Percentiles rank a stretch among this genome's conserved stretches.
phyloP scores from a whole-genome alignment of 345 rosid species.

The Eucalyptus guilfoylei region DNA sequence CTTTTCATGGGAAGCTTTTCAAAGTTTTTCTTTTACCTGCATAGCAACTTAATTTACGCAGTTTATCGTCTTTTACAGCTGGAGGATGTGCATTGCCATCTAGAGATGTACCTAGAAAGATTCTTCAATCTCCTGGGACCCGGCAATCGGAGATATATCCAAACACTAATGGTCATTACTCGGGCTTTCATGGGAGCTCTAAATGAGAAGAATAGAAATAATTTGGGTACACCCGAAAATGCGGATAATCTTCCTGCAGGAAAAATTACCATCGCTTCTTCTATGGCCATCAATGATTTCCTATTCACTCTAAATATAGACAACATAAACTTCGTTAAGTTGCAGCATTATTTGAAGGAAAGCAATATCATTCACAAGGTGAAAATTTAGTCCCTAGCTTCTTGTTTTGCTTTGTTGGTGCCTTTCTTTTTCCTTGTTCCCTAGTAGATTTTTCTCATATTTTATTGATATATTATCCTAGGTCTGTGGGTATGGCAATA shows the following conservation, averaged over 20 bases:
- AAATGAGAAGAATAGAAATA: conserved; percentile 15
- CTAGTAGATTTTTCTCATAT: neutral
- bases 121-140: conserved; percentile 63
- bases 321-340: conserved; percentile 79
- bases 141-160: conserved; percentile 91
- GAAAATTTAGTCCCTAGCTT: neutral
- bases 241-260: conserved; percentile 11
- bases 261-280: conserved; percentile 22
- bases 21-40: neutral
- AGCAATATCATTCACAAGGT: conserved; percentile 92
- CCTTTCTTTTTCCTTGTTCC: neutral
- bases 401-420: neutral
- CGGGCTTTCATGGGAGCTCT: conserved; percentile 54
- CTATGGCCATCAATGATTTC: conserved; percentile 80
- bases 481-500: conserved; percentile 80
- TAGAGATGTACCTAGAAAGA: conserved; percentile 63
- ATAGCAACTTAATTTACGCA: neutral
- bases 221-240: conserved; percentile 9
- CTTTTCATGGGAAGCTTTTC: neutral
- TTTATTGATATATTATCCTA: neutral
- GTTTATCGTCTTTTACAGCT: conserved; percentile 33
- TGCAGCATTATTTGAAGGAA: conserved; percentile 64
- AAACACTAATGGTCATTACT: conserved; percentile 64
- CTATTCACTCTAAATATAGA: conserved; percentile 72
- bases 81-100: conserved; percentile 52